phyloP scores from a whole-genome alignment of 441 rosid species.

The Populus hybrid region DNA sequence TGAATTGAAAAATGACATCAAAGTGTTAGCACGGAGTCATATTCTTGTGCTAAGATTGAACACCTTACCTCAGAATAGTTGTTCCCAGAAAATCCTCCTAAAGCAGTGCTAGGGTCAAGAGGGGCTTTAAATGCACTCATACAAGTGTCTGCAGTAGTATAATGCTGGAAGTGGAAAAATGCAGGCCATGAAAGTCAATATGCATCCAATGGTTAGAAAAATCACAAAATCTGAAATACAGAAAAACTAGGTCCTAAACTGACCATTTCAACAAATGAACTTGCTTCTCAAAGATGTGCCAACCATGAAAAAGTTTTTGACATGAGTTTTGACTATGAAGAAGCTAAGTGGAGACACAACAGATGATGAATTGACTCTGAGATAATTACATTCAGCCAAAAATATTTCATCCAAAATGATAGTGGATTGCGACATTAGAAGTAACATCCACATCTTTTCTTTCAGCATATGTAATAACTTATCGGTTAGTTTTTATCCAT shows the following conservation, averaged over 20 bases:
- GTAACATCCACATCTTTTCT: neutral
- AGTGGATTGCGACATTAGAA: neutral
- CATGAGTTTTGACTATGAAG: neutral
- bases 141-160: slow-evolving; percentile 71
- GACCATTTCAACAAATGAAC: neutral
- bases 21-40: slow-evolving; percentile 21
- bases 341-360: neutral
- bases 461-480: neutral
- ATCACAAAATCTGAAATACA: neutral
- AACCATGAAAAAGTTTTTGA: neutral
- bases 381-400: neutral
- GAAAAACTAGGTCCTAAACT: neutral
- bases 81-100: slow-evolving; percentile 86
- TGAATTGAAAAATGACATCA: slow-evolving; percentile 35
- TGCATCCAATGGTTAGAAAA: neutral
- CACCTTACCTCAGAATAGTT: slow-evolving; percentile 66
- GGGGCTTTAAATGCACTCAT: slow-evolving; percentile 93
- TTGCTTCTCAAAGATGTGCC: neutral
- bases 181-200: slow-evolving; percentile 18
- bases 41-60: slow-evolving; percentile 20
- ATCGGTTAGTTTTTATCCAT: neutral
- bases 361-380: neutral
- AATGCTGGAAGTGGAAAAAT: slow-evolving; percentile 56
- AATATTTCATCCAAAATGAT: neutral
- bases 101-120: slow-evolving; percentile 82